Evolutionary conservation across 2,329 filamentous ascomycete genomes (phyloP), one percentile per base, ranked within the genome.

Genomic region (Neurospora crassa): DNA sequence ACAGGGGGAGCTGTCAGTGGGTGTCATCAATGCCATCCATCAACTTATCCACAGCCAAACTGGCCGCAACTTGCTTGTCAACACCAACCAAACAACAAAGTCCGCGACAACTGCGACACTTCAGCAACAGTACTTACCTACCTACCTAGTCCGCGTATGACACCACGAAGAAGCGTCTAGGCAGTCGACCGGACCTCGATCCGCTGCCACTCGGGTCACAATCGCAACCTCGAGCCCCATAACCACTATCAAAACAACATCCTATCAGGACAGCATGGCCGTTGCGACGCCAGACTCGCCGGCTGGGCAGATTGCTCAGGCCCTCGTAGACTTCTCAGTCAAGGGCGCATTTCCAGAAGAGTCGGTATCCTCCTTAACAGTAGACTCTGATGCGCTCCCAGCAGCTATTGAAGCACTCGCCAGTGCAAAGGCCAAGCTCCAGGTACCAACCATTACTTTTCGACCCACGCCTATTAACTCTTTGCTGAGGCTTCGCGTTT

Each of bases 251-350:
- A n/a, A 63, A 3, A 14, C 24, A 63, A 11, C 53, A 37, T 10
- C 37, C 37, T 37, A 34, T 63, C 53, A 40, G 67, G 37, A 37
- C 69, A 73, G 59, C 59, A 78, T 78, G 75, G 68, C 73, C 24
- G 68, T 53, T 68, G 8, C 70, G 40, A 45, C 70, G n/a, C 67
- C 69, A 47, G 69, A 73, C 29, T 34, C 53, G 4, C 42, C 74
- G 7, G 20, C 69, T 37, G 68, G 67, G 14, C 74, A 74, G 63
- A 70, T 80, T 68, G 88, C 87, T 74, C 83, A 87, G 73, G 88
- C 89, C 5, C 81, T 93, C 59, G 87, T 93, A 71, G 83, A 88
- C 72, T 92, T 90, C 76, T 86, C 91, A 70, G 73, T 81, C 3
- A 76, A 83, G 70, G 81, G 82, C 45, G 73, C 77, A 59, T 87